Conservation (phyloP, 768 basidiomycete species). For the Leccinum disarticulatum region DNA sequence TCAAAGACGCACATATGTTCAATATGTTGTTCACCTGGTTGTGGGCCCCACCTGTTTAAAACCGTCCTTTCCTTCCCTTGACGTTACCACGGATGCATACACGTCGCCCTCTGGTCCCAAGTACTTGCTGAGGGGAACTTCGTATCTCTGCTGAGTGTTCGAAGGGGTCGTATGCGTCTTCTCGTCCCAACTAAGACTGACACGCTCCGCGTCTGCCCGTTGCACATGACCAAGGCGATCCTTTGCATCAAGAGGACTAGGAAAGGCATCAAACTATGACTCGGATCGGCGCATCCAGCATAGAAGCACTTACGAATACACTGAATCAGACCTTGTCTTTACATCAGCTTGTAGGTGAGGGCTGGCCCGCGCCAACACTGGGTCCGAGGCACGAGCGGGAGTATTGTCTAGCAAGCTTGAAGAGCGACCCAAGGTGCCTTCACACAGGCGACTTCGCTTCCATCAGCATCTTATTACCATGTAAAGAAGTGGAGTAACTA, state of each 20-base stretch:
- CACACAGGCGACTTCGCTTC: neutral
- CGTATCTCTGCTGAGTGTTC: slow-evolving; percentile 7
- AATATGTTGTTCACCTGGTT: slow-evolving; percentile 2
- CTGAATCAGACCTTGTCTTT: neutral
- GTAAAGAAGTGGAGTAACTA: neutral
- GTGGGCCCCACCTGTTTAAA: neutral
- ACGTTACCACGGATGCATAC: neutral
- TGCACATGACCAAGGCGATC: neutral
- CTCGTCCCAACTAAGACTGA: slow-evolving; percentile 5
- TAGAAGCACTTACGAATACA: slow-evolving; percentile 6
- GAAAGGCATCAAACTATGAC: neutral
- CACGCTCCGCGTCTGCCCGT: neutral
- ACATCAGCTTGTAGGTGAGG: neutral
- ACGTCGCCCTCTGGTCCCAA: neutral
- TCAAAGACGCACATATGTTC: neutral
- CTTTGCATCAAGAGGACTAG: slow-evolving; percentile 1
- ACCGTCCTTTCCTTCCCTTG: neutral
- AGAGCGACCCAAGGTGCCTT: neutral
- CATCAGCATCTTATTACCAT: neutral
- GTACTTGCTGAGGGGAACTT: slow-evolving; percentile 20
- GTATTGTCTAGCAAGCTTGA: neutral
- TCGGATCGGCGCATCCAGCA: neutral
- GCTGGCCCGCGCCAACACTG: neutral
- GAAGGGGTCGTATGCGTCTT: neutral
- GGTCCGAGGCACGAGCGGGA: neutral